Percentiles rank a stretch among this genome's conserved stretches.
phyloP scores from a whole-genome alignment of 805 yeast genomes.

The Barnettozyma sp. region DNA sequence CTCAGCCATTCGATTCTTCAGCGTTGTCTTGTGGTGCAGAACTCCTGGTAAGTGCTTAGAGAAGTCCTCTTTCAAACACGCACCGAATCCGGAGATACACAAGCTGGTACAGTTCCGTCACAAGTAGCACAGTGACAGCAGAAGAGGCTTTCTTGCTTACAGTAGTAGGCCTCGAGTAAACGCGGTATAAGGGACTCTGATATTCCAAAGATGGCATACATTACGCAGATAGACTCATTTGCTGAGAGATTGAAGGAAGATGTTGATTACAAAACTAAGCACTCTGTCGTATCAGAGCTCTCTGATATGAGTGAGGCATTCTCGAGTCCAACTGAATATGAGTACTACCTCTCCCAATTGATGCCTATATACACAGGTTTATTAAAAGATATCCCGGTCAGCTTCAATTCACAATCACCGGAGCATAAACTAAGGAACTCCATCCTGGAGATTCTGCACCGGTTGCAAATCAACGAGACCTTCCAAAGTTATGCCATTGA shows the following conservation, averaged over 20 bases:
- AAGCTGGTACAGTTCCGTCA: too few species aligned
- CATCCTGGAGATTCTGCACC: conserved; percentile 69
- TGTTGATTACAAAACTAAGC: conserved; percentile 52
- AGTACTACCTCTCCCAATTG: conserved; percentile 59
- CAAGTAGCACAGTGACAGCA: too few species aligned
- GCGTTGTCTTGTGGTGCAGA: too few species aligned
- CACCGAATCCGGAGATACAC: too few species aligned
- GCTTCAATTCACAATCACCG: conserved; percentile 54
- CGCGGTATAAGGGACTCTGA: background rate
- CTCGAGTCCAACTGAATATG: conserved; percentile 76
- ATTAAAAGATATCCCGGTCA: conserved; percentile 63
- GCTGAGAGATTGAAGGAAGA: conserved; percentile 52
- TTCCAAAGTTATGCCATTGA: conserved; percentile 62
- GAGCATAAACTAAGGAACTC: conserved; percentile 76
- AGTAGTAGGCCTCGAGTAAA: too few species aligned
- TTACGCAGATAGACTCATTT: conserved; percentile 57
- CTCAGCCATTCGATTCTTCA: too few species aligned
- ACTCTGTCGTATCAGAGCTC: conserved; percentile 69
- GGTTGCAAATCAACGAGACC: conserved; percentile 77
- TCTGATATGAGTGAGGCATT: conserved; percentile 83
- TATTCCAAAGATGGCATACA: conserved; percentile 27
- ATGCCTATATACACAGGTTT: conserved; percentile 63
- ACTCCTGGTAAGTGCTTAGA: too few species aligned
- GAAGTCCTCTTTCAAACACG: too few species aligned
- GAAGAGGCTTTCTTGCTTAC: too few species aligned